Evolutionary conservation across 2,329 filamentous ascomycete genomes (phyloP).

Genomic region (Drechslera avenae): DNA sequence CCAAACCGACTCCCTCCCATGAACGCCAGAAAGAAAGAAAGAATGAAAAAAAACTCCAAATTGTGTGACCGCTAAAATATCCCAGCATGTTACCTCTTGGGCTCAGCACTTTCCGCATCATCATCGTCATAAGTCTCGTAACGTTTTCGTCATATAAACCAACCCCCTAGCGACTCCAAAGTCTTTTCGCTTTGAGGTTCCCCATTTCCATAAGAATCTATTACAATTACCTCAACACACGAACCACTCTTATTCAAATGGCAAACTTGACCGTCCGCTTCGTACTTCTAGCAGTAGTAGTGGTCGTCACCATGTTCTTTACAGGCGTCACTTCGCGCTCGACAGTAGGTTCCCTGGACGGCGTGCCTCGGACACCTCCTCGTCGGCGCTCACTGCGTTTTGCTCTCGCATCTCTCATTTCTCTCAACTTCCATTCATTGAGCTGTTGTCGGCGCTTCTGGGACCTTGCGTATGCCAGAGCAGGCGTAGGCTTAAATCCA

Average conservation of each 20-base stretch:
- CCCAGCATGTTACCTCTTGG: not conserved
- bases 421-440: slow-evolving; percentile 63
- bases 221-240: slow-evolving; percentile 22
- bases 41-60: too few relatives aligned
- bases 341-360: slow-evolving; percentile 36
- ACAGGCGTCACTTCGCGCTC: slow-evolving; percentile 32
- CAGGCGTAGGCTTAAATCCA: slow-evolving; percentile 66
- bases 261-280: slow-evolving; percentile 43
- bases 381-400: slow-evolving; percentile 59
- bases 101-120: slow-evolving; percentile 7
- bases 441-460: slow-evolving; percentile 64
- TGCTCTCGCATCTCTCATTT: slow-evolving; percentile 64
- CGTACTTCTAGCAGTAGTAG: not conserved
- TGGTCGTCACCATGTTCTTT: slow-evolving; percentile 13
- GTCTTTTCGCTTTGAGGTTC: too few relatives aligned
- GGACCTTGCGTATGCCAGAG: slow-evolving; percentile 61
- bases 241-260: slow-evolving; percentile 20
- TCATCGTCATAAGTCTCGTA: slow-evolving; percentile 23
- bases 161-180: too few relatives aligned
- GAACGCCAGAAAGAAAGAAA: too few relatives aligned
- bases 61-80: too few relatives aligned
- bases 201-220: slow-evolving; percentile 3
- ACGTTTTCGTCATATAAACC: slow-evolving; percentile 25
- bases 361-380: slow-evolving; percentile 35
- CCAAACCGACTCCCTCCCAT: too few relatives aligned